Base-by-base conservation (phyloP, 768 basidiomycete species). In the Suillus americanus region DNA sequence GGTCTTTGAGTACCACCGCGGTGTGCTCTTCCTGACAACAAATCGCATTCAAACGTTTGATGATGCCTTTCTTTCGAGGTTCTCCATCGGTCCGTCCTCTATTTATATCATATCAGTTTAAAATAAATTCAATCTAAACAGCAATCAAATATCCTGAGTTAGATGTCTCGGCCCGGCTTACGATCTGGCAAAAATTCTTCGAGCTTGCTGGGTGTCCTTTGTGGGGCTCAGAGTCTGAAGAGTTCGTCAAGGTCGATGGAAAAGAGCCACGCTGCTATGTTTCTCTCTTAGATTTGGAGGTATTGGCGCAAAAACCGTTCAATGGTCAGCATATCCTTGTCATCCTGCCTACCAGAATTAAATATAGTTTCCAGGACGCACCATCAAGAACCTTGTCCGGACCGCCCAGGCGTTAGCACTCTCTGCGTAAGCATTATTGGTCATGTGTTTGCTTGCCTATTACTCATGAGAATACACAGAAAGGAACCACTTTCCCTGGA, bases 1-100 rank as follows among this genome's bases (percentile, higher is more conserved):
- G 25, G 84, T 85, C 70, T 79, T 86, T 60, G 85, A 86, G 67
- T 86, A 85, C 72, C 85, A 86, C 73, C 81, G 83, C 40, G 85
- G 85, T 6, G 85, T 86, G 69, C 79, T 86, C 54, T 86, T 86
- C 78, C 76, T 86, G 40, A 86, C 85, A 40, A 85, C 84, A 23
- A 86, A 59, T 59, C 56, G 57, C 1, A 14, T 59, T 30, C 40
- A 59, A 59, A 41, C 40, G 18, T 87, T 89, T 74, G 88, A 89
- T 70, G 86, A 86, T 66, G 88, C 88, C 10, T 89, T 88, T 82
- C 81, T 88, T 60, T 87, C 86, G 20, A 85, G 87, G 62, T 86
- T 87, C 69, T 87, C 86, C 71, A 85, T 89, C 66, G 86, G 70
- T 71, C 20, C 16, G 66, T 63, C 41, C 35, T 25, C 16, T 56